Evolutionary conservation across 352 stramenopile species (phyloP), one percentile per base, ranked within the genome.

Genomic region (Phytopythium vexans): DNA sequence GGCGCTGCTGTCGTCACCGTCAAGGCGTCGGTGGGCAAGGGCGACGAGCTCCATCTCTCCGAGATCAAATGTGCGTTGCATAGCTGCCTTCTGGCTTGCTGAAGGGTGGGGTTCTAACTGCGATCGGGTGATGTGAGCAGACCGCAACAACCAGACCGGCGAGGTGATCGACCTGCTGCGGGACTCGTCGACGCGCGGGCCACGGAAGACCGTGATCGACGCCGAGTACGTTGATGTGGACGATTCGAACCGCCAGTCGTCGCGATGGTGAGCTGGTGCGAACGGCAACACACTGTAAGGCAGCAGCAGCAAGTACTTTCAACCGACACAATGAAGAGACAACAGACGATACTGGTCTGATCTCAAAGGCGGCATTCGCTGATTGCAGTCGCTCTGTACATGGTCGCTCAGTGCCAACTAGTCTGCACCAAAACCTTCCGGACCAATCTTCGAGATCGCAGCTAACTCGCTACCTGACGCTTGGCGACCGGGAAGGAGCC

Each of bases 401-500:
- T 49, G n/a, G 21, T 27, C 41, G 35, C 36, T 51, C 35, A 16
- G 39, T 56, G n/a, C 54, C 31, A 49, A 35, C 38, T 55, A 31
- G 27, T 9, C 34, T 32, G 7, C 38, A 33, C 31, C 11, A 14
- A 58, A 11, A n/a, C 10, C 7, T 34, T 38, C 27, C 9, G 14
- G 16, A 40, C 21, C 4, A 11, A 46, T 16, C 36, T 40, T 41
- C 14, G n/a, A 34, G 14, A 15, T 6, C 9, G 4, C 40, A 32
- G 31, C 57, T 70, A 87, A 49, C 70, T 82, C 50, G 72, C 63
- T 10, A 73, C 63, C 32, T 69, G 61, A 8, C 61, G 72, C 64
- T 78, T 81, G 2, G 77, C 76, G 42, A 80, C 73, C n/a, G 84
- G 75, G 59, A 85, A 94, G 41, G 84, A 94, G 21, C 84, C 84